Evolutionary conservation across 345 rosid genomes (phyloP).

Genomic region (Boechera retrofracta): DNA sequence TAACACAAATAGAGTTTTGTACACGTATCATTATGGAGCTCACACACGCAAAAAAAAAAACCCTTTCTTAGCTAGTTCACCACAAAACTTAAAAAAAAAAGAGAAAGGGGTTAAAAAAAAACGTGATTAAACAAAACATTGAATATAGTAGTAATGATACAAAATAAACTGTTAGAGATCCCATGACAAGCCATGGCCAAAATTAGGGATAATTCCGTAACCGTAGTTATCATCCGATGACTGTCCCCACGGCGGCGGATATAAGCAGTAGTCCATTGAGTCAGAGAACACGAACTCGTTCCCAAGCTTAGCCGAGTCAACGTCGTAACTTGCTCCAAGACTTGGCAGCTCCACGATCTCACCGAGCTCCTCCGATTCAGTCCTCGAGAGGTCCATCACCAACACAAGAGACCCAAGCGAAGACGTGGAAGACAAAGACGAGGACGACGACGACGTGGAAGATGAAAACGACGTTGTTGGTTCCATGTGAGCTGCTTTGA

Average conservation of each 20-base stretch:
- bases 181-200: constrained; percentile 34
- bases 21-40: constrained; percentile 42
- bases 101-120: constrained; percentile 7
- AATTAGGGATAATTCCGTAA: constrained; percentile 35
- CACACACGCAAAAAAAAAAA: constrained; percentile 33
- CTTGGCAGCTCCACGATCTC: constrained; percentile 87
- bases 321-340: constrained; percentile 56
- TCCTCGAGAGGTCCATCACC: constrained; percentile 52
- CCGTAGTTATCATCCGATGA: constrained; percentile 49
- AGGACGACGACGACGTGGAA: neutral
- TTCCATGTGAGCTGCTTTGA: constrained; percentile 84
- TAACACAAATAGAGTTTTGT: constrained; percentile 33
- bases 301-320: constrained; percentile 39
- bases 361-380: constrained; percentile 65
- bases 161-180: constrained; percentile 26
- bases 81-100: neutral
- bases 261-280: constrained; percentile 53
- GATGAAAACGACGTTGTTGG: constrained; percentile 43
- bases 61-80: constrained; percentile 17
- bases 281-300: constrained; percentile 59
- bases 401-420: constrained; percentile 56
- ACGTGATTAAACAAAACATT: constrained; percentile 28
- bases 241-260: constrained; percentile 56
- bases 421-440: constrained; percentile 31
- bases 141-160: constrained; percentile 11